A percentile compares a stretch with the other conserved stretches of the same genome.
Conservation (phyloP, 192 early-diverging fungal species). For the Backusella parvicylindrica region DNA sequence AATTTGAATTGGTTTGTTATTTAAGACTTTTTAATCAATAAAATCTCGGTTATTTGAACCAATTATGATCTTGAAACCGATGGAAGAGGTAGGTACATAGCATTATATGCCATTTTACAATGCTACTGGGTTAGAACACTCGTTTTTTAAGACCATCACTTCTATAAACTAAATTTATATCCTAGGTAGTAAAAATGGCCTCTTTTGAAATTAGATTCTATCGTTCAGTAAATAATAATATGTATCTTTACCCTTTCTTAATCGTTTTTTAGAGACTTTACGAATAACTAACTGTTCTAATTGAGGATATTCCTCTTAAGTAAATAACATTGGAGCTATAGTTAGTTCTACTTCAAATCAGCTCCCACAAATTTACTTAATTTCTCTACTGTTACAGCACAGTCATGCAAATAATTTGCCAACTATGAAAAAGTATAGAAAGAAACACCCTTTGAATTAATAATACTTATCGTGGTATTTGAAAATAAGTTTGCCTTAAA, state of each 20-base stretch:
- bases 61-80: constrained; percentile 76
- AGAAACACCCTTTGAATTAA: background rate
- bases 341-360: constrained; percentile 83
- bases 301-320: constrained; percentile 84
- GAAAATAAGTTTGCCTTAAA: constrained; percentile 66
- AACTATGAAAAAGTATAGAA: constrained; percentile 44
- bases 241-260: constrained; percentile 53
- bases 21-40: constrained; percentile 64
- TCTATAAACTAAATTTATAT: constrained; percentile 72
- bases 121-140: constrained; percentile 69
- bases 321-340: constrained; percentile 91
- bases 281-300: constrained; percentile 83
- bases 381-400: constrained; percentile 66
- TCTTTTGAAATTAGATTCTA: background rate
- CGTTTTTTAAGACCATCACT: constrained; percentile 77
- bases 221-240: background rate
- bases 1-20: background rate
- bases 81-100: constrained; percentile 62
- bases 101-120: constrained; percentile 69
- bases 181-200: constrained; percentile 40
- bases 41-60: constrained; percentile 74
- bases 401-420: constrained; percentile 90
- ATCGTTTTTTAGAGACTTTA: constrained; percentile 75
- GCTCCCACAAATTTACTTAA: constrained; percentile 91
- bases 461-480: background rate